phyloP scores from a whole-genome alignment of 805 yeast species.

The Millerozyma miso region DNA sequence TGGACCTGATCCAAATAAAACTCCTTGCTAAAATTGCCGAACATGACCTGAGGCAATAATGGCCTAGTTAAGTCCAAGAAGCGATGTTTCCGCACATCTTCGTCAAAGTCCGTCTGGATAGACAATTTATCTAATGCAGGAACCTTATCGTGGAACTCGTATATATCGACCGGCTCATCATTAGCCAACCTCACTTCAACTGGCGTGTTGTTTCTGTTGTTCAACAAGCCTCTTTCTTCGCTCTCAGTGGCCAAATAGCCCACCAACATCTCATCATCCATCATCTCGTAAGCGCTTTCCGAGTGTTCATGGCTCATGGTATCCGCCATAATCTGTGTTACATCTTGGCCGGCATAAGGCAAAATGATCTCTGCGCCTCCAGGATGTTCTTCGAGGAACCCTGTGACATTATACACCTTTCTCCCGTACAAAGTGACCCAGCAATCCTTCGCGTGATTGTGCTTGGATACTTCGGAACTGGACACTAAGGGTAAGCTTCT shows the following conservation, averaged over 20 bases:
- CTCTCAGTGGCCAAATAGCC: constrained; percentile 80
- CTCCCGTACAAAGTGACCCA: constrained; percentile 81
- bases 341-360: constrained; percentile 56
- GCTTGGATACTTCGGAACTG: constrained; percentile 46
- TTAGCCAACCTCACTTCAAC: constrained; percentile 50
- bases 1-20: constrained; percentile 95
- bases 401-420: constrained; percentile 80
- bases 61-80: constrained; percentile 86
- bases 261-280: constrained; percentile 73
- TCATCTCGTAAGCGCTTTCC: constrained; percentile 79
- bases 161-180: constrained; percentile 23
- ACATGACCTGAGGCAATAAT: constrained; percentile 72
- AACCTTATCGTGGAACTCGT: constrained; percentile 51
- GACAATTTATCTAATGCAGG: constrained; percentile 72
- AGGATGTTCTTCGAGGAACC: constrained; percentile 68
- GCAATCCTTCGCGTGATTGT: constrained; percentile 52
- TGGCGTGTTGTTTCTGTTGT: constrained; percentile 52
- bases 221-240: constrained; percentile 68
- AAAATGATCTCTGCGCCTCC: constrained; percentile 58
- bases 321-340: constrained; percentile 76
- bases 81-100: constrained; percentile 71
- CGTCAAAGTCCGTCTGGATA: constrained; percentile 71
- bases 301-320: constrained; percentile 71
- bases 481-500: constrained; percentile 58
- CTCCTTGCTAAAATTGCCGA: constrained; percentile 73